Evolutionary conservation across 805 yeast species (phyloP).

Genomic region (Candida nemodendra): DNA sequence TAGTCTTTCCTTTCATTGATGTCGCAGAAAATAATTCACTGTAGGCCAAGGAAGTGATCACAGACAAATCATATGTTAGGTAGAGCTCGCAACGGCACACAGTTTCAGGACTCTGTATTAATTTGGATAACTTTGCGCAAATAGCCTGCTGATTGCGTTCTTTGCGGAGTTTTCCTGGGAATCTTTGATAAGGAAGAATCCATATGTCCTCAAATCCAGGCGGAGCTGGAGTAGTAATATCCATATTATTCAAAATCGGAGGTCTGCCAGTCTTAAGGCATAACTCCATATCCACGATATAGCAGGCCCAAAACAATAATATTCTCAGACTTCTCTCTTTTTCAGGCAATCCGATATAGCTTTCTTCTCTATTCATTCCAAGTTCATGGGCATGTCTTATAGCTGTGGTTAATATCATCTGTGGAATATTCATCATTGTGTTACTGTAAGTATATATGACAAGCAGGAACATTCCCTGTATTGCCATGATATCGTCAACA

Average conservation of each 20-base stretch:
- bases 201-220: slow-evolving; percentile 24
- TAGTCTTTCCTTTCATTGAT: slow-evolving; percentile 21
- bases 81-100: slow-evolving; percentile 11
- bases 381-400: slow-evolving; percentile 54
- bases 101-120: background rate
- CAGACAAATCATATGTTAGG: slow-evolving; percentile 23
- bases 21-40: slow-evolving; percentile 29
- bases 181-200: slow-evolving; percentile 15
- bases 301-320: slow-evolving; percentile 50
- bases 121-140: slow-evolving; percentile 8
- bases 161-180: slow-evolving; percentile 12
- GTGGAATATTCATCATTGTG: slow-evolving; percentile 39
- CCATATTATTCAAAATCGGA: slow-evolving; percentile 42
- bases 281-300: slow-evolving; percentile 43
- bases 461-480: slow-evolving; percentile 52
- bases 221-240: slow-evolving; percentile 35
- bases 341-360: slow-evolving; percentile 35
- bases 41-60: slow-evolving; percentile 27
- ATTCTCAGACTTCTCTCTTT: slow-evolving; percentile 40
- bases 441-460: slow-evolving; percentile 36
- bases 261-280: slow-evolving; percentile 50
- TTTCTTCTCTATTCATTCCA: slow-evolving; percentile 54
- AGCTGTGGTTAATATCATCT: slow-evolving; percentile 43
- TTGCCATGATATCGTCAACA: slow-evolving; percentile 50
- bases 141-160: slow-evolving; percentile 8